These are phyloP conservation scores for Auxenochlorella pyrenoidosa DNA, from an alignment of 139 green algal genomes.

Conservation along the genomic window DNA sequence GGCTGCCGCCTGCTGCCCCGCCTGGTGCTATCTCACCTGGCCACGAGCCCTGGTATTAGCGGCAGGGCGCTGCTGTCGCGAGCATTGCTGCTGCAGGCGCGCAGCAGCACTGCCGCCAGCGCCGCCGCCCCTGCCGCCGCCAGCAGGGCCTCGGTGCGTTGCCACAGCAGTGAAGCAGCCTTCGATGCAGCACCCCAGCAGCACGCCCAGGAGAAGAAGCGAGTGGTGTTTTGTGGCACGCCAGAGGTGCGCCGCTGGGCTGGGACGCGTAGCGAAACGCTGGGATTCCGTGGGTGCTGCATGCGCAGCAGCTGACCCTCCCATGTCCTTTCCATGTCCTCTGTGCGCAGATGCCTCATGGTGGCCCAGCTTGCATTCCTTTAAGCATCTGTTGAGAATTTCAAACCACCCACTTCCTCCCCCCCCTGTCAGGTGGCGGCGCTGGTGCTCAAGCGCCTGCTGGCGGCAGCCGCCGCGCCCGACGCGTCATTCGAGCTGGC, in stretches of 20 bases:
- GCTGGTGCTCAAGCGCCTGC: conserved; percentile 70
- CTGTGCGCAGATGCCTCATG: not conserved
- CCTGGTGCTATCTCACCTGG: not conserved
- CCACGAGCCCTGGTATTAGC: not conserved
- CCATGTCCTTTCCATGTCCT: no score
- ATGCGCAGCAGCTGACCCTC: no score
- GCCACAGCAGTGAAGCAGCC: not conserved
- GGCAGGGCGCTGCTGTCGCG: not conserved
- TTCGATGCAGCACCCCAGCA: not conserved
- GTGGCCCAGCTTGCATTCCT: no score
- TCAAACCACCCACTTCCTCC: not conserved
- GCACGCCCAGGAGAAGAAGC: conserved; percentile 7
- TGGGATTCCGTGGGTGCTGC: no score
- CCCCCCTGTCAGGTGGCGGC: conserved; percentile 73
- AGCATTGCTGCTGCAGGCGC: not conserved
- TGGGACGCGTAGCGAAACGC: not conserved
- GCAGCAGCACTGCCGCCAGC: not conserved
- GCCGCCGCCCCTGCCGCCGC: not conserved
- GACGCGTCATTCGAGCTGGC: conserved; percentile 74
- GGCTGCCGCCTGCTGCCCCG: conserved; percentile 8
- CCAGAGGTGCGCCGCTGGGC: conserved; percentile 66
- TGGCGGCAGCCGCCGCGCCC: conserved; percentile 59
- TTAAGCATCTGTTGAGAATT: no score
- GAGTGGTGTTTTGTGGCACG: conserved; percentile 86
- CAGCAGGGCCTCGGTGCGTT: not conserved